Evolutionary conservation across 352 stramenopile species (phyloP).

Genomic region (Blastocystis sp.): DNA sequence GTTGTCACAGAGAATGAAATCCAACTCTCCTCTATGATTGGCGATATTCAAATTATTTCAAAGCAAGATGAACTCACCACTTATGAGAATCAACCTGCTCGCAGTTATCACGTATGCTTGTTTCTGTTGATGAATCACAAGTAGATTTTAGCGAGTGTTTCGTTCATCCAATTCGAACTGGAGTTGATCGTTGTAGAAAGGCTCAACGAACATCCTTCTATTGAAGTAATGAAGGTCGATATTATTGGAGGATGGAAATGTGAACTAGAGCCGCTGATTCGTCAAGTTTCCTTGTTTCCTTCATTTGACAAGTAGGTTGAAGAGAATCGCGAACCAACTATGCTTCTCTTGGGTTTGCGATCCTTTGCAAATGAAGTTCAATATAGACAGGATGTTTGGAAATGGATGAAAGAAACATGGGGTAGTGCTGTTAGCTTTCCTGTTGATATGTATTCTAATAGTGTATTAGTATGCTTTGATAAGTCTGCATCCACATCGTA

Average conservation of each 20-base stretch:
- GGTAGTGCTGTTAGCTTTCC: neutral
- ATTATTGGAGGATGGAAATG: constrained; percentile 4
- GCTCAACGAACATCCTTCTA: neutral
- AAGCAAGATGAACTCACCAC: neutral
- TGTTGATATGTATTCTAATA: constrained; percentile 2
- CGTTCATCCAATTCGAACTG: neutral
- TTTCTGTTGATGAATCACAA: no score
- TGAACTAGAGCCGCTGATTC: constrained; percentile 16
- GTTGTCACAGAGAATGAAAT: neutral
- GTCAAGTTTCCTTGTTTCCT: neutral
- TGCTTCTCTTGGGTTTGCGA: constrained; percentile 28
- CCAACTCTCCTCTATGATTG: neutral
- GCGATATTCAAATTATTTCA: neutral
- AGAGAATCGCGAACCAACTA: neutral
- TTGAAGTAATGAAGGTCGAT: neutral
- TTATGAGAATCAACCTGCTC: neutral
- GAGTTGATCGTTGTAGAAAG: neutral
- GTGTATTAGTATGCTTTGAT: neutral
- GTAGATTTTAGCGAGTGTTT: constrained; percentile 17
- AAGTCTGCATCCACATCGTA: neutral
- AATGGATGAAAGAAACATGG: constrained; percentile 49
- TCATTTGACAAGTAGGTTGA: neutral
- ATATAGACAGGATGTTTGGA: neutral
- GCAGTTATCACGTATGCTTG: neutral
- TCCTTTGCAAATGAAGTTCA: constrained; percentile 39